These are phyloP conservation scores for Neoascochyta sp. DNA, from an alignment of 2,329 filamentous ascomycete species.

Conservation along the genomic window DNA sequence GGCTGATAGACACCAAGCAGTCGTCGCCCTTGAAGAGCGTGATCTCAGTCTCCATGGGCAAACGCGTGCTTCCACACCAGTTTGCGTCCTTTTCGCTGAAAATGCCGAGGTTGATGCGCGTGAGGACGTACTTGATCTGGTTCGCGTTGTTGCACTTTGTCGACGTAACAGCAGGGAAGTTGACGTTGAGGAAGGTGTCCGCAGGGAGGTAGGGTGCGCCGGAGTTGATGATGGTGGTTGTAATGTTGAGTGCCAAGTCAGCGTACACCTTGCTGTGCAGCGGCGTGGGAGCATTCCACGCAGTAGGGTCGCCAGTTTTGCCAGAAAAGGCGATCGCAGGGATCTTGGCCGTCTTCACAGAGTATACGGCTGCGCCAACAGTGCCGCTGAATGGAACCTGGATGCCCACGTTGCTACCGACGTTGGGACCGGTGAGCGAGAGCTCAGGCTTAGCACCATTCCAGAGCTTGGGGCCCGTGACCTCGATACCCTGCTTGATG, in stretches of 20 bases:
- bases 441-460: conserved; percentile 54
- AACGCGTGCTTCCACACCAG: conserved; percentile 52
- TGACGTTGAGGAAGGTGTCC: conserved; percentile 64
- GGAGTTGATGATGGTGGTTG: conserved; percentile 51
- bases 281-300: conserved; percentile 53
- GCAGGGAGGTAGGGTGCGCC: conserved; percentile 62
- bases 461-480: conserved; percentile 54
- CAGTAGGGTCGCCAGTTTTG: conserved; percentile 46
- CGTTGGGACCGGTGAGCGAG: conserved; percentile 63
- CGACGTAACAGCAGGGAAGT: conserved; percentile 56
- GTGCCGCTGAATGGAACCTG: conserved; percentile 61
- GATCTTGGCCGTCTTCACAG: conserved; percentile 52
- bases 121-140: conserved; percentile 63
- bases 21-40: conserved; percentile 42
- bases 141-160: conserved; percentile 50
- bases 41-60: conserved; percentile 60
- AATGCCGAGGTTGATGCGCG: conserved; percentile 52
- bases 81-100: conserved; percentile 50
- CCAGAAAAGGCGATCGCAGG: conserved; percentile 69
- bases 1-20: conserved; percentile 62
- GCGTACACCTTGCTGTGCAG: conserved; percentile 59
- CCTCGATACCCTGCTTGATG: conserved; percentile 60
- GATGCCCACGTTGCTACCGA: conserved; percentile 57
- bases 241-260: conserved; percentile 58
- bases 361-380: conserved; percentile 61